Evolutionary conservation across 2,329 filamentous ascomycete species (phyloP).

Genomic region (Fusarium denticulatum): DNA sequence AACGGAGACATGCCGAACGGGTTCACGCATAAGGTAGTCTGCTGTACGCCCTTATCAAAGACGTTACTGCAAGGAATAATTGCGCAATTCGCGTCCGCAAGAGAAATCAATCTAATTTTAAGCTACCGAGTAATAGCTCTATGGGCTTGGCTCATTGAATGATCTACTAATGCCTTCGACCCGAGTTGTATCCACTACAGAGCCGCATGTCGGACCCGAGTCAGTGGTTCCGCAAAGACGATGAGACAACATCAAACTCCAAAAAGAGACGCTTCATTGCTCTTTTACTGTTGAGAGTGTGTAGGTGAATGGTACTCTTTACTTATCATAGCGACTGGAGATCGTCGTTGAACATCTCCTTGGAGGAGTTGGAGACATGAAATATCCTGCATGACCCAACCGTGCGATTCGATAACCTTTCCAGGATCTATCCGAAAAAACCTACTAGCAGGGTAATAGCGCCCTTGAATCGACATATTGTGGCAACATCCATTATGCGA

Average conservation of each 20-base stretch:
- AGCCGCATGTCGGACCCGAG: constrained; percentile 17
- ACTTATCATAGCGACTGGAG: rapidly evolving
- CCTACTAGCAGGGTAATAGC: background rate
- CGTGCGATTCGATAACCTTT: background rate
- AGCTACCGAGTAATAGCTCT: background rate
- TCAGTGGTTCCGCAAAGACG: background rate
- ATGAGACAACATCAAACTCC: background rate
- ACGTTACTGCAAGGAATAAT: background rate
- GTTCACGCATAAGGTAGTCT: background rate
- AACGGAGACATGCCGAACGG: background rate
- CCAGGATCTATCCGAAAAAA: background rate
- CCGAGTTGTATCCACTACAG: constrained; percentile 9
- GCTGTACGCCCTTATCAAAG: background rate
- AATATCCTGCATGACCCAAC: background rate
- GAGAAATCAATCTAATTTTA: background rate
- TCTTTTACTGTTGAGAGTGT: background rate
- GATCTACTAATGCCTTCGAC: background rate
- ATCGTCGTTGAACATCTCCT: background rate
- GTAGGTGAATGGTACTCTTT: background rate
- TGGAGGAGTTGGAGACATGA: background rate
- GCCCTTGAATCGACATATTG: background rate
- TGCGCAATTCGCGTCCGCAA: background rate
- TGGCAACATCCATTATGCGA: background rate
- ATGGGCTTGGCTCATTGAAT: background rate
- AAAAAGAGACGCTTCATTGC: no score